A percentile compares a stretch with the other conserved stretches of the same genome.
These are phyloP conservation scores for Venturia aucupariae DNA, from an alignment of 2,329 filamentous ascomycete genomes.

Conservation along the genomic window DNA sequence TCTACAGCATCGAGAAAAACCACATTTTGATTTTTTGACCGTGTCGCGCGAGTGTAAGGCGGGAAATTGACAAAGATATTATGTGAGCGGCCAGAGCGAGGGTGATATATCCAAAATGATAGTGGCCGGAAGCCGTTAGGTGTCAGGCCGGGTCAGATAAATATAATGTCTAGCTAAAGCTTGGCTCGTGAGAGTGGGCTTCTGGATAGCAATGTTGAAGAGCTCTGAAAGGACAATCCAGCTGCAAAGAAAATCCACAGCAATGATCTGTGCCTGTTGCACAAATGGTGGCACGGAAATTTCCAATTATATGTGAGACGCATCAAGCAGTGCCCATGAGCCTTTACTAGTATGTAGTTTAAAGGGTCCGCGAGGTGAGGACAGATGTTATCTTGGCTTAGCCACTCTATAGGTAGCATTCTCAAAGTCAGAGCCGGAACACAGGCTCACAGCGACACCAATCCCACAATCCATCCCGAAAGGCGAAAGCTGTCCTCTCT, in stretches of 20 bases:
- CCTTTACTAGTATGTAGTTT: background rate
- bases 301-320: slow-evolving; percentile 4
- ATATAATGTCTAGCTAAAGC: too few species aligned
- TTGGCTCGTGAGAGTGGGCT: background rate
- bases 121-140: too few species aligned
- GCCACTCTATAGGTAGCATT: background rate
- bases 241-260: background rate
- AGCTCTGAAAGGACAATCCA: too few species aligned
- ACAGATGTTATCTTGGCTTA: slow-evolving; percentile 3
- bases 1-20: background rate
- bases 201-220: too few species aligned
- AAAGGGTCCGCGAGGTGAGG: background rate
- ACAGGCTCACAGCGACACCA: background rate
- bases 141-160: too few species aligned
- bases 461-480: background rate
- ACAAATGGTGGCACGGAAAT: background rate
- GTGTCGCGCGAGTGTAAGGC: background rate
- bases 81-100: too few species aligned
- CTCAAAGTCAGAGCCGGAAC: background rate
- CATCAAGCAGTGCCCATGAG: slow-evolving; percentile 5
- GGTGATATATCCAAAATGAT: too few species aligned
- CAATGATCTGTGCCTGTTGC: background rate
- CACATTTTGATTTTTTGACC: background rate
- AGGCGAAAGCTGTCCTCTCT: slow-evolving; percentile 1
- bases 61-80: background rate